Percentiles rank a stretch among this genome's conserved stretches.
phyloP scores from a whole-genome alignment of 192 early-diverging fungal species.

The Umbelopsis sp. region DNA sequence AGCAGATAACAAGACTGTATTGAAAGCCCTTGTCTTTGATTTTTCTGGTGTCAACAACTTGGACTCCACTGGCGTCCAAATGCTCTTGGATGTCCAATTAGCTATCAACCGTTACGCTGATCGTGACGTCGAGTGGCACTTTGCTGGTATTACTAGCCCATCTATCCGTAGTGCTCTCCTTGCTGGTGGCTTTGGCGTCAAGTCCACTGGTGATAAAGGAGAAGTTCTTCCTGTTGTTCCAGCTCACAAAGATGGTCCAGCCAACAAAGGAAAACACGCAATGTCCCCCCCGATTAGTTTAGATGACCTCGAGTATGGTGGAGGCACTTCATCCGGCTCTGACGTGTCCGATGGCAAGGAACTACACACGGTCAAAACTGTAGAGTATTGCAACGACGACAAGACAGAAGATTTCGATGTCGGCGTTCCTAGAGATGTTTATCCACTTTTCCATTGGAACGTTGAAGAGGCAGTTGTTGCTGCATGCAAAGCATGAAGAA shows the following conservation, averaged over 20 bases:
- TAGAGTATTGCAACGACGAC: neutral
- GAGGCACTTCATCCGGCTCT: neutral
- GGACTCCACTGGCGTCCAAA: slow-evolving; percentile 42
- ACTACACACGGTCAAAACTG: slow-evolving; percentile 2
- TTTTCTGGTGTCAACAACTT: slow-evolving; percentile 39
- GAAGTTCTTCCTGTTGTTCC: slow-evolving; percentile 27
- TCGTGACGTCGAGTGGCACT: slow-evolving; percentile 40
- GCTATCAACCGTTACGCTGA: slow-evolving; percentile 36
- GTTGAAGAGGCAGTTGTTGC: slow-evolving; percentile 28
- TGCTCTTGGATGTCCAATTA: slow-evolving; percentile 31
- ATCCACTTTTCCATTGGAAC: slow-evolving; percentile 40
- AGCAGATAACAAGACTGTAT: neutral
- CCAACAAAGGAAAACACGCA: neutral
- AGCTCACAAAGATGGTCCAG: slow-evolving; percentile 18
- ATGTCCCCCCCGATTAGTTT: neutral
- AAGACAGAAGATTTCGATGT: slow-evolving; percentile 1
- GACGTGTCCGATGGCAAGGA: neutral
- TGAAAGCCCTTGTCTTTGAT: slow-evolving; percentile 22
- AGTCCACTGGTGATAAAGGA: neutral
- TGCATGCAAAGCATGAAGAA: neutral
- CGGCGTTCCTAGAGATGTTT: slow-evolving; percentile 24
- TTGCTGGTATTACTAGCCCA: slow-evolving; percentile 30
- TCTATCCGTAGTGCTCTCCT: slow-evolving; percentile 32
- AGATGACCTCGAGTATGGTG: neutral
- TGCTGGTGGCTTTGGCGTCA: slow-evolving; percentile 34